Conservation (phyloP, 2,329 filamentous ascomycete species). For the Cercospora brassicicola region DNA sequence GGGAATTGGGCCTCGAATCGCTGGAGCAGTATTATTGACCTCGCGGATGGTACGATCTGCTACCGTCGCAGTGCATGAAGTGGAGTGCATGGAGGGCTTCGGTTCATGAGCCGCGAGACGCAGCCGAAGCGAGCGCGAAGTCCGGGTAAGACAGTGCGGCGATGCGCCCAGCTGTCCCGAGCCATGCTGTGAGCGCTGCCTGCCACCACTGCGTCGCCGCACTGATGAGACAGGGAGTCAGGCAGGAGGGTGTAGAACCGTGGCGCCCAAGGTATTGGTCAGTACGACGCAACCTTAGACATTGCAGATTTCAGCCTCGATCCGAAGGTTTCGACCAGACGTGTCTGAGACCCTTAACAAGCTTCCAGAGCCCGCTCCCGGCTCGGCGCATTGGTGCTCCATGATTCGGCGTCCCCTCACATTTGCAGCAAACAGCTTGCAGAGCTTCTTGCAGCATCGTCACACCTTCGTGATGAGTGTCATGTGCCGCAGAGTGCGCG, state of each 20-base stretch:
- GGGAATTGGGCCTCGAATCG: conserved; percentile 13
- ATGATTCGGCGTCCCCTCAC: conserved; percentile 5
- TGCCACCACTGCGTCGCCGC: background rate
- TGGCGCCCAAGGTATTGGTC: conserved; percentile 7
- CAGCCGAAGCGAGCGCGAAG: conserved; percentile 3
- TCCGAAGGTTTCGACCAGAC: conserved; percentile 11
- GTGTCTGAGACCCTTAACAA: conserved; percentile 11
- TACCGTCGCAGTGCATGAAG: conserved; percentile 17
- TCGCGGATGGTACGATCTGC: conserved; percentile 16
- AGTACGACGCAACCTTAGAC: conserved; percentile 2
- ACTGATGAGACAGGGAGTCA: background rate
- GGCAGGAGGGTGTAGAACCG: conserved; percentile 2
- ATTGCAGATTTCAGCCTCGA: conserved; percentile 11
- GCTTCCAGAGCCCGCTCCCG: conserved; percentile 9
- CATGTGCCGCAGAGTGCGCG: conserved; percentile 6
- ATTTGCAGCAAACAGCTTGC: background rate
- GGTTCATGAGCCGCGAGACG: conserved; percentile 8
- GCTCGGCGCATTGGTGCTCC: conserved; percentile 12
- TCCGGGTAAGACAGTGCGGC: background rate
- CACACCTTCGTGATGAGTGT: background rate
- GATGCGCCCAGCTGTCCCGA: background rate
- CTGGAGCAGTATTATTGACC: background rate
- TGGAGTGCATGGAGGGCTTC: conserved; percentile 19
- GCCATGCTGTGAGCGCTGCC: background rate
- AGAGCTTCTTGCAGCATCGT: conserved; percentile 6